Evolutionary conservation across 495 filamentous ascomycete genomes (phyloP), one percentile per base, ranked within the genome.

Genomic region (Pseudotulostoma volvatum): DNA sequence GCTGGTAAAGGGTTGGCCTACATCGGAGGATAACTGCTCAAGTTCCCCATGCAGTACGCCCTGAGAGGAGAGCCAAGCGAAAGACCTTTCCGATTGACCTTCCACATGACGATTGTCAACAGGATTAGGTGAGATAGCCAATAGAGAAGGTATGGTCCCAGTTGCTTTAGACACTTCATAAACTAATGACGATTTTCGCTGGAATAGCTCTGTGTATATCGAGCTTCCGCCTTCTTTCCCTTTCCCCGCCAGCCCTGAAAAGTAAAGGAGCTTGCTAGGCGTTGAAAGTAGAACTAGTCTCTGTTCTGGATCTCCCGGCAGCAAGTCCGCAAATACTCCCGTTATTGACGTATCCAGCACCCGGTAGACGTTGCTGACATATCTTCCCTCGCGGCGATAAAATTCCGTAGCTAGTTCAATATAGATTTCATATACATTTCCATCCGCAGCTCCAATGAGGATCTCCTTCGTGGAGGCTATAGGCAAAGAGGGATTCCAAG

Each of bases 401-500:
- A 94, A 95, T 54, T 95, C 88, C 33, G 76, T 83, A 14, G 83
- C 77, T 3, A 83, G 84, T 57, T 97, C 90, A 44, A 97, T 84
- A 56, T 82, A 95, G n/a, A 76, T 79, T 55, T 97, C 90, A 55
- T 94, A 95, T 30, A 97, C 68, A 54, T 81, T 88, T 15, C 92
- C 90, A 66, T 97, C 92, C 15, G 79, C 73, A 15, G 87, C 76
- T 15, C 92, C 90, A 20, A 97, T 56, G 3, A 97, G 66, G n/a
- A 97, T 96, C 62, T 97, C 90, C 36, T 90, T 68, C 0, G 90
- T 97, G 1, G 84, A 93, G 9, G 85, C 79, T 14, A 90, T 95
- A 4, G 90, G 92, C n/a, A 85, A 62, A n/a, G 86, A 85, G 2
- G 90, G 92, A 52, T 83, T 95, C 90, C 90, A 97, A 34, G 87